Evolutionary conservation across 2,329 filamentous ascomycete species (phyloP), one percentile per base, ranked within the genome.

Genomic region (Teratosphaeria zuluensis): DNA sequence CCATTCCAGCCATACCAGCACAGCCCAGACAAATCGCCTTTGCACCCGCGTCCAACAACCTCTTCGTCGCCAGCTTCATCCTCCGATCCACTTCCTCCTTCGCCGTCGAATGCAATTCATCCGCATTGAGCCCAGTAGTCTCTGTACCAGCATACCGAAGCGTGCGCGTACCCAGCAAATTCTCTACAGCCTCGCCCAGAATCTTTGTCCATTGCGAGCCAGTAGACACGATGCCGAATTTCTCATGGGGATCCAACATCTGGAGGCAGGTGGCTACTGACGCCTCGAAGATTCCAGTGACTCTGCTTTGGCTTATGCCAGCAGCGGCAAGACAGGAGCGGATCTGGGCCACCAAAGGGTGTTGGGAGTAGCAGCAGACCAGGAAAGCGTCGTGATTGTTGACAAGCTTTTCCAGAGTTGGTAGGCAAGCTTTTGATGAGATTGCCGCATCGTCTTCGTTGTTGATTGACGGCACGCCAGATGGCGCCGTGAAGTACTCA

Each of bases 211-310:
- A 96, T 63, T 88, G 88, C 58, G 83, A 83, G 0, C 91, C 92
- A 0, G 92, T 96, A 4, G 88, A 92, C 4, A 97, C 87, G 62
- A 97, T 94, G 1, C 91, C 92, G 78, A 94, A 96, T 53, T 75
- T 77, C 63, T 83, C 73, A 2, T 65, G 70, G 55, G 75, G 74
- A 58, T 77, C 75, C 38, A 82, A 73, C 56, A 79, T 63, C 55
- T 86, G 81, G 9, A 92, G 69, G 1, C 84, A 82, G 0, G 84
- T 78, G 2, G 85, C 76, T 14, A 96, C 78, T 67, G 87, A 90
- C 0, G 90, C 88, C 73, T 96, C 92, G 68, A 96, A 94, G 58
- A 97, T 96, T 5, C 92, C 92, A 0, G 84, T 86, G 4, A 90
- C 86, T 35, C 84, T 81, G 72, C 76, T 81, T 3, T 42, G 35